Conservation (phyloP, 163 green algal genomes). For the Dunaliella salina region DNA sequence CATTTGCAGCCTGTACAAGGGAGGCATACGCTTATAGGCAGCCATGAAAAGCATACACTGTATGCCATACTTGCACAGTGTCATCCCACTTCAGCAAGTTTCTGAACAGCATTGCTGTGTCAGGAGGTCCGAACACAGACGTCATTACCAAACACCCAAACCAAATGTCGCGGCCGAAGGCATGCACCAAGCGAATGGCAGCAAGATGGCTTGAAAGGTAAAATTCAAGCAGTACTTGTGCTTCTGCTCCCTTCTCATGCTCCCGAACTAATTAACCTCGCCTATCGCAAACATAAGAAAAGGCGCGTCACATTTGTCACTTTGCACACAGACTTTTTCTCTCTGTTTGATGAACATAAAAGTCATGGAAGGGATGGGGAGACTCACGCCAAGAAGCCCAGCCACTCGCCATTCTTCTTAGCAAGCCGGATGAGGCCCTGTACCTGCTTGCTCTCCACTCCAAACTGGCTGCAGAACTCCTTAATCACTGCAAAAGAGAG, state of each 20-base stretch:
- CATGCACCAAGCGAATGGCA: no score
- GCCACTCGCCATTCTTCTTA: constrained; percentile 95
- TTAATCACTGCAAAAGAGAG: constrained; percentile 80
- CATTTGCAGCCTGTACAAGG: neutral
- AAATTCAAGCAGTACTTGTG: no score
- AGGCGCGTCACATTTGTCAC: no score
- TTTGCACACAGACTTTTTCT: no score
- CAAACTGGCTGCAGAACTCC: constrained; percentile 85
- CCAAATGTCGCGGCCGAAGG: no score
- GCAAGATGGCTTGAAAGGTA: no score
- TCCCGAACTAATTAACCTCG: no score
- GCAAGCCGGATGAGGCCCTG: constrained; percentile 90
- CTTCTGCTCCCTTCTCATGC: no score
- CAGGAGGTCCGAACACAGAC: neutral
- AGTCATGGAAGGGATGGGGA: neutral
- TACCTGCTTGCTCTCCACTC: constrained; percentile 82
- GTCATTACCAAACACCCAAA: neutral
- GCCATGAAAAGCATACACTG: neutral
- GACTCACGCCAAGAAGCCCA: constrained; percentile 87
- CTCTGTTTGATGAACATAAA: neutral
- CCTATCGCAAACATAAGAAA: no score
- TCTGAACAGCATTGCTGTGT: no score
- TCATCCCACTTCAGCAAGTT: no score
- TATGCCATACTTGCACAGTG: neutral
- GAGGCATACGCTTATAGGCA: neutral